These are phyloP conservation scores for Holtermannia corniformis DNA, from an alignment of 768 basidiomycete species.

Conservation along the genomic window DNA sequence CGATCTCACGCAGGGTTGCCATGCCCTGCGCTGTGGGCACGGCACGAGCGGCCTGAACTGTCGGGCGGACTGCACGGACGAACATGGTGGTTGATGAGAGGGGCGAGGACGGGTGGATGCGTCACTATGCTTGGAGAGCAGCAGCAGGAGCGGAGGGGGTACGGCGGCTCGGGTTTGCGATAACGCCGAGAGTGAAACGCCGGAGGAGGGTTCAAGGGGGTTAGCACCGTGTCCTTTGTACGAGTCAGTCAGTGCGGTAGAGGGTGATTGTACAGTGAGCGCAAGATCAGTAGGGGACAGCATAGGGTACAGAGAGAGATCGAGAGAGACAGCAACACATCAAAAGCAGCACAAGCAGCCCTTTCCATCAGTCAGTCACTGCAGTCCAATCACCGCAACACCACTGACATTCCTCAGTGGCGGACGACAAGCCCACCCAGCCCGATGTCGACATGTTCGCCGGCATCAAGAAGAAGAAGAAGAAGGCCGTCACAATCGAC, in stretches of 20 bases:
- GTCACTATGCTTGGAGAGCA: constrained; percentile 42
- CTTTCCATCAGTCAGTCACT: too few species aligned
- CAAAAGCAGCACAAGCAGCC: not conserved
- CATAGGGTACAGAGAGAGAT: constrained; percentile 84
- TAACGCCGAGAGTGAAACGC: constrained; percentile 65
- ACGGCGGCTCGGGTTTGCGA: constrained; percentile 52
- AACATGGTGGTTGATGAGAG: constrained; percentile 36
- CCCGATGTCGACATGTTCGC: constrained; percentile 44
- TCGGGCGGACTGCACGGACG: constrained; percentile 59
- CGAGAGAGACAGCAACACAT: constrained; percentile 58
- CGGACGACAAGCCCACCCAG: constrained; percentile 20
- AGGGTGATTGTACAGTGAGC: too few species aligned
- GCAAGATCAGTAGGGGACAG: too few species aligned
- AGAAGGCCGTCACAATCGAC: constrained; percentile 41
- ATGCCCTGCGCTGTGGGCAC: constrained; percentile 32
- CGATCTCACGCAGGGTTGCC: constrained; percentile 97
- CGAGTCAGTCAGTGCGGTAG: too few species aligned
- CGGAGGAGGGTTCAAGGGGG: too few species aligned
- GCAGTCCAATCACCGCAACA: not conserved
- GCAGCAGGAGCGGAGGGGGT: constrained; percentile 1
- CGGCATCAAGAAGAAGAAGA: constrained; percentile 47
- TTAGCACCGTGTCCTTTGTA: too few species aligned
- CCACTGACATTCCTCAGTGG: constrained; percentile 19
- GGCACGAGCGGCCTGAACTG: constrained; percentile 19
- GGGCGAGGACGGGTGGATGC: constrained; percentile 11